Base-by-base conservation (phyloP, 495 filamentous ascomycete genomes). In the Lichina pygmaea region DNA sequence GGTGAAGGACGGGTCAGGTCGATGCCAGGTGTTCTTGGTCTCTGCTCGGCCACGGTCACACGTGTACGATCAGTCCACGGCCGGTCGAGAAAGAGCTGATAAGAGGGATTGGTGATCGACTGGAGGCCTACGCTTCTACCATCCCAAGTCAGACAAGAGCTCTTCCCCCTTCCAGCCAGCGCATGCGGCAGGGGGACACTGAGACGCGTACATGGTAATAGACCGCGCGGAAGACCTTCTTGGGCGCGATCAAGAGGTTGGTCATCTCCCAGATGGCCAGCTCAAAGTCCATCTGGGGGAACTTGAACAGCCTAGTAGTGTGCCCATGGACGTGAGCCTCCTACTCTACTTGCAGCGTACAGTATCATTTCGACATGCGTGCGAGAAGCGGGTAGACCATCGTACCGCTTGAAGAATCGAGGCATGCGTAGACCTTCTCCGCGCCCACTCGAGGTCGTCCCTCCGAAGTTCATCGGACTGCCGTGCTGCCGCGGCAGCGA, bases 201-300 rank as follows among this genome's bases (percentile, higher is more conserved):
- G 24, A 24, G 24, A 24, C 24, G 55, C 65, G 49, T 65, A 78
- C 76, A 61, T 81, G 76, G 54, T 82, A 78, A 55, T 81, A 81
- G 53, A 81, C 78, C 31, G 73, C 75, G 50, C 76, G 61, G 56
- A 82, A 81, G 45, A 82, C 77, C 54, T 78, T 79, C 62, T 81
- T 81, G 0, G 77, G 77, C 36, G 76, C 73, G 50, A 80, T 73
- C 50, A 82, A 64, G 44, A 82, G 62, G 47, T 65, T 68, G 45
- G 72, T 77, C 77, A 82, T 82, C 58, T 82, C 77, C 77, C 77
- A 82, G 50, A 78, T 72, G 8, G 77, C 78, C 72, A 79, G 77
- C 49, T 76, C 72, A 59, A 76, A 76, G 56, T 76, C 72, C 72
- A 76, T 76, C 49, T 76, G 72, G 16, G 72, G 72, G 51, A 75